A percentile compares a stretch with the other conserved stretches of the same genome.
These are phyloP conservation scores for Xylariaceae sp. DNA, from an alignment of 2,329 filamentous ascomycete species.

Conservation along the genomic window DNA sequence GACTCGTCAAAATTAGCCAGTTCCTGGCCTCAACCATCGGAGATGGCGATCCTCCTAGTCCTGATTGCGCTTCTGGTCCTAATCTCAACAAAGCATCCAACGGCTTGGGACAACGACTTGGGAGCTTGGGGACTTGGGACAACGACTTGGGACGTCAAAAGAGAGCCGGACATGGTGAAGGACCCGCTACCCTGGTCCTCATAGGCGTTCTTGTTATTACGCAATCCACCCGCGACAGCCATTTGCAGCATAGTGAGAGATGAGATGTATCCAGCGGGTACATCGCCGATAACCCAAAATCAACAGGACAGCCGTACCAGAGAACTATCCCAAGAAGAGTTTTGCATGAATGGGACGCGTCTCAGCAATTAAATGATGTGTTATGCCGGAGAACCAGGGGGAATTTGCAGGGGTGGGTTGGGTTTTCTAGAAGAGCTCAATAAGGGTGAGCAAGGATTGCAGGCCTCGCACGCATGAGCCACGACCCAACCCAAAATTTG, in stretches of 20 bases:
- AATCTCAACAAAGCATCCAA: conserved; percentile 12
- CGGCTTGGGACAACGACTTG: neutral
- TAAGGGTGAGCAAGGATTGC: conserved; percentile 10
- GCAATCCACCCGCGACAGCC: conserved; percentile 34
- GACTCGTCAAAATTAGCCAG: conserved; percentile 8
- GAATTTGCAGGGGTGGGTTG: conserved; percentile 17
- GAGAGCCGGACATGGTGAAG: conserved; percentile 10
- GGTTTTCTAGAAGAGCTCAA: conserved; percentile 18
- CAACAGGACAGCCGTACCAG: conserved; percentile 18
- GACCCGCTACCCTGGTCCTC: conserved; percentile 20
- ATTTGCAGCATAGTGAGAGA: conserved; percentile 20
- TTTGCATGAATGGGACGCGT: conserved; percentile 42
- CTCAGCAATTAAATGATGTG: conserved; percentile 44
- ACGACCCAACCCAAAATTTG: conserved; percentile 8
- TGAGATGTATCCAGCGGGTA: conserved; percentile 1
- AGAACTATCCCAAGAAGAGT: conserved; percentile 24
- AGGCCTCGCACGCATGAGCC: conserved; percentile 18
- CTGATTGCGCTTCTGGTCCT: conserved; percentile 6
- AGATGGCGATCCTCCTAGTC: conserved; percentile 17
- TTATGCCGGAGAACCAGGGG: conserved; percentile 37
- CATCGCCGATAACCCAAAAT: conserved; percentile 12
- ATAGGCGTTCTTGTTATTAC: conserved; percentile 33
- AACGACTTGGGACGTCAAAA: conserved; percentile 1
- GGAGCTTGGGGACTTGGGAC: too few species aligned
- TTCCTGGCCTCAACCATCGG: conserved; percentile 8